Evolutionary conservation across 306 rosid species (phyloP).

Genomic region (Calophaca sinica): DNA sequence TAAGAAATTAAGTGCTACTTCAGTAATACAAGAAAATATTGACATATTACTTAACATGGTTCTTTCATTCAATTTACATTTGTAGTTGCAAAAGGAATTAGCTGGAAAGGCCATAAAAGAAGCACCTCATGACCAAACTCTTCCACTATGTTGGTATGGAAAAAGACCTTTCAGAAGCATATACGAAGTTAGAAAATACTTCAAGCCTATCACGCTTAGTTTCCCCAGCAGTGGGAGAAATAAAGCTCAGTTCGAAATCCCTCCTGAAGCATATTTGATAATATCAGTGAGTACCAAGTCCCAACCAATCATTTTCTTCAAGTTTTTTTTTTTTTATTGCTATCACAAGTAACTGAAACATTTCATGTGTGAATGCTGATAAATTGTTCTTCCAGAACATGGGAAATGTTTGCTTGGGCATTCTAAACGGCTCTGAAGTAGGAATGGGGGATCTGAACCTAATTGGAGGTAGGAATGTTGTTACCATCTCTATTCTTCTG

Average conservation of each 20-base stretch:
- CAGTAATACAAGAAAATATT: neutral
- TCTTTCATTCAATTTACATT: slow-evolving; percentile 34
- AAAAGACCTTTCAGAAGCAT: slow-evolving; percentile 69
- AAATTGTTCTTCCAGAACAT: slow-evolving; percentile 53
- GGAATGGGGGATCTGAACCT: slow-evolving; percentile 69
- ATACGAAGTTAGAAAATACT: slow-evolving; percentile 77
- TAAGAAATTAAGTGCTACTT: neutral
- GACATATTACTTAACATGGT: neutral
- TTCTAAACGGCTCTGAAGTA: slow-evolving; percentile 78
- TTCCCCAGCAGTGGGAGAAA: slow-evolving; percentile 57
- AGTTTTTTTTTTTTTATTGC: neutral
- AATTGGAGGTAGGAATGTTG: slow-evolving; percentile 74
- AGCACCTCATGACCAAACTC: slow-evolving; percentile 67
- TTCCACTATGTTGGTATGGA: slow-evolving; percentile 87
- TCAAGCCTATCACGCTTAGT: slow-evolving; percentile 77
- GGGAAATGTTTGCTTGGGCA: slow-evolving; percentile 95
- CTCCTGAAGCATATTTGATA: slow-evolving; percentile 83
- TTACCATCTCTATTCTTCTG: slow-evolving; percentile 18
- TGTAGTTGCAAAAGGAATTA: slow-evolving; percentile 69
- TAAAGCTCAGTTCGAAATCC: slow-evolving; percentile 68
- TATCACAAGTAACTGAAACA: slow-evolving; percentile 17
- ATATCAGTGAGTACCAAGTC: slow-evolving; percentile 64
- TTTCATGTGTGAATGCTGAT: slow-evolving; percentile 26
- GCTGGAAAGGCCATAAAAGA: slow-evolving; percentile 62
- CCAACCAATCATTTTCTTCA: slow-evolving; percentile 14